Base-by-base conservation (phyloP, 805 yeast species). In the Kluyveromyces dobzhanskii region DNA sequence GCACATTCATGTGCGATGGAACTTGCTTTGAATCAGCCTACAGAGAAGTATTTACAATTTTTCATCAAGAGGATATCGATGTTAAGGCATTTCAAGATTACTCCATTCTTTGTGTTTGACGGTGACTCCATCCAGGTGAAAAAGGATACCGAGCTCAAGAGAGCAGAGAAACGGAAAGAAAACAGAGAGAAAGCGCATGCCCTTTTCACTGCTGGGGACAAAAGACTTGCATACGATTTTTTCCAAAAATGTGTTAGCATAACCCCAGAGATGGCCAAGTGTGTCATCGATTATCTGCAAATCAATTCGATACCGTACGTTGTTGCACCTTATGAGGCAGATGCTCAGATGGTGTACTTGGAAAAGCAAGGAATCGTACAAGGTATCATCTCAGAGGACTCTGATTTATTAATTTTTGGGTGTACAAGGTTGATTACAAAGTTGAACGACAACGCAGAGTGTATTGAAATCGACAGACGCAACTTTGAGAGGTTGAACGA, bases 291-390 rank as follows among this genome's bases (percentile, higher is more conserved):
- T 30, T 80, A 73, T 50, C 68, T 94, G 45, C 78, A 77, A 47
- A 47, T 57, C 11, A 66, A 71, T 33, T 59, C 62, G 1, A 76
- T 92, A 35, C 72, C 69, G 43, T 90, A 75, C 51, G 74, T 92
- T 6, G 98, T 92, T 7, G 97, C 99, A 0, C 99, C 99, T 0
- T 92, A 86, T 56, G 99, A 92, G 62, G 98, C 98, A 0, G 99
- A 92, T 58, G 82, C 98, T 1, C 98, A 92, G 59, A 76, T 92
- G 82, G 97, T 88, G 8, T 86, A 79, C 51, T 68, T 92, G 31
- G 97, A 90, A 55, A 74, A 76, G 42, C 46, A 62, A 0, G 90
- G 90, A 0, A 38, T 76, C 1, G 90, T 86, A 4, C 81, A 86
- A 44, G 97, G 90, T 0, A 84, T 92, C 4, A 69, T 92, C 7